These are phyloP conservation scores for Pleurotus tuber-regium DNA, from an alignment of 768 basidiomycete species.

Conservation along the genomic window DNA sequence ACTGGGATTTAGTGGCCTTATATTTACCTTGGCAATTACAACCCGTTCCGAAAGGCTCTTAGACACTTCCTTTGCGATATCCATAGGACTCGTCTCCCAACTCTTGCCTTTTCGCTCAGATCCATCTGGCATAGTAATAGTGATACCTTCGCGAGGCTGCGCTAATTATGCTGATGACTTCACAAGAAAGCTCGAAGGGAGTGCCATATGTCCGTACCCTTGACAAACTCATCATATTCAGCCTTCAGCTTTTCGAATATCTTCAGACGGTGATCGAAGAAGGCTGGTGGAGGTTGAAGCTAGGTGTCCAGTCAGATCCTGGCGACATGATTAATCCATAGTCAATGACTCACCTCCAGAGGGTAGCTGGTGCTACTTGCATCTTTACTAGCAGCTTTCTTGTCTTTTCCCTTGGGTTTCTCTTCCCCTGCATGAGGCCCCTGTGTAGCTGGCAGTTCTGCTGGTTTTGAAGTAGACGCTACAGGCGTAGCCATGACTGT, in stretches of 20 bases:
- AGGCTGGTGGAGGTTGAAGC: slow-evolving; percentile 82
- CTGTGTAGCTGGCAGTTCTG: slow-evolving; percentile 43
- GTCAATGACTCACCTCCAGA: slow-evolving; percentile 50
- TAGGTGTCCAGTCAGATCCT: slow-evolving; percentile 23
- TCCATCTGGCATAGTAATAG: slow-evolving; percentile 84
- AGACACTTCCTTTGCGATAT: slow-evolving; percentile 83
- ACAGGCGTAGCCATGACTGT: slow-evolving; percentile 53
- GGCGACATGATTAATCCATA: slow-evolving; percentile 16
- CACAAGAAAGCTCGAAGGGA: slow-evolving; percentile 4
- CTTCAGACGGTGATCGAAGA: slow-evolving; percentile 86
- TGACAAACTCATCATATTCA: slow-evolving; percentile 78
- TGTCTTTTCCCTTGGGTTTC: slow-evolving; percentile 36
- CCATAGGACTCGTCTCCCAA: slow-evolving; percentile 95
- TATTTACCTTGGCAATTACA: slow-evolving; percentile 86
- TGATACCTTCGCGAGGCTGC: slow-evolving; percentile 82
- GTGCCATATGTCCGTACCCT: slow-evolving; percentile 43
- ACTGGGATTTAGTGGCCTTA: neutral
- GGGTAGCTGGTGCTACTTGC: slow-evolving; percentile 46
- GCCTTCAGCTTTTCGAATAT: slow-evolving; percentile 86
- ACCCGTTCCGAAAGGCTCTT: slow-evolving; percentile 84
- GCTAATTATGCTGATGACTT: slow-evolving; percentile 30
- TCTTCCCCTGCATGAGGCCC: slow-evolving; percentile 35
- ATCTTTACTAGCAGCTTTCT: slow-evolving; percentile 45
- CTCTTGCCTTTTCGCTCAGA: slow-evolving; percentile 78
- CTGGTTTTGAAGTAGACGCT: slow-evolving; percentile 53